phyloP scores from a whole-genome alignment of 2,329 filamentous ascomycete genomes.

The Talaromyces islandicus region DNA sequence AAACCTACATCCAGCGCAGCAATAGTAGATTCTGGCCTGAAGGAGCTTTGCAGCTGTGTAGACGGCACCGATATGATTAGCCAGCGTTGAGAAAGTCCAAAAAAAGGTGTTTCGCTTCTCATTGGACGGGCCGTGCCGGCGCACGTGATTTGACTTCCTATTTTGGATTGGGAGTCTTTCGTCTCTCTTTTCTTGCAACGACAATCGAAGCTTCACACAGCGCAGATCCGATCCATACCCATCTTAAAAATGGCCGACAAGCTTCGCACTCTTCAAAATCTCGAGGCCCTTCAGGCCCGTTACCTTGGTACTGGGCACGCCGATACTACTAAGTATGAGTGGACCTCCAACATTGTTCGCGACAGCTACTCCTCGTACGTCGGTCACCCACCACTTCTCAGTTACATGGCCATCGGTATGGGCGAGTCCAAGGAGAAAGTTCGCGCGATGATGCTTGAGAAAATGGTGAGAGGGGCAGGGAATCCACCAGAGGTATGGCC shows the following conservation, averaged over 20 bases:
- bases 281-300: conserved; percentile 91
- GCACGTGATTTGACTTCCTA: not conserved
- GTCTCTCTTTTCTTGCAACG: not conserved
- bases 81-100: not conserved
- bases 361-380: conserved; percentile 86
- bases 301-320: conserved; percentile 94
- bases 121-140: not conserved
- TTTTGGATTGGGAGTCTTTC: not conserved
- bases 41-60: not conserved
- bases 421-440: conserved; percentile 79
- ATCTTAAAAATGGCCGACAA: conserved; percentile 70
- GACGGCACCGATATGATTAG: not conserved
- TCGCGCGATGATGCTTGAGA: conserved; percentile 71
- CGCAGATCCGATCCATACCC: not conserved
- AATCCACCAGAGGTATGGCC: conserved; percentile 55
- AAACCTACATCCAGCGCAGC: conserved; percentile 10
- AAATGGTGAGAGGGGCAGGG: conserved; percentile 61
- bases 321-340: conserved; percentile 96
- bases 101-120: not conserved
- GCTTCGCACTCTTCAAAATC: conserved; percentile 93
- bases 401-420: conserved; percentile 84
- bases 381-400: conserved; percentile 80
- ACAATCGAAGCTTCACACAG: not conserved
- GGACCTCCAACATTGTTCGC: conserved; percentile 90
- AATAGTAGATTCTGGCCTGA: not conserved